Evolutionary conservation across 73 alveolate species (phyloP), one percentile per base, ranked within the genome.

Genomic region (Diophrys appendiculata): DNA sequence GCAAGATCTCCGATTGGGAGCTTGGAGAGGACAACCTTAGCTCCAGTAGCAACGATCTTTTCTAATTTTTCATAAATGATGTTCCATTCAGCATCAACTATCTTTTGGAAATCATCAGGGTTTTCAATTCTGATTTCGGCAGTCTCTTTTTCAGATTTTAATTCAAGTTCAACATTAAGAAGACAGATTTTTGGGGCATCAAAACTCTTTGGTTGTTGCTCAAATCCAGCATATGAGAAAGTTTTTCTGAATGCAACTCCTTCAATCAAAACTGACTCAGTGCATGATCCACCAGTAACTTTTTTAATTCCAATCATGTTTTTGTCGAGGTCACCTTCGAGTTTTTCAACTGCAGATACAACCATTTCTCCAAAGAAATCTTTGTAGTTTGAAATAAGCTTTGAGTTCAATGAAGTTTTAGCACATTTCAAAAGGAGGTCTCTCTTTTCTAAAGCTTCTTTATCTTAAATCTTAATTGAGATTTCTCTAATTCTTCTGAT

Each of bases 191-290:
- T 96, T 22, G 99, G 99, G 84, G 94, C 74, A 52, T 82, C 91
- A 84, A 97, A 97, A 68, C 87, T 92, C 87, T 97, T 97, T 65
- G 99, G 98, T 83, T 97, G 97, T 86, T 97, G 93, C 80, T 97
- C 99, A 81, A 97, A 97, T 26, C 99, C 99, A 68, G 98, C 98
- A 86, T 94, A 94, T 33, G 96, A 90, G 91, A 97, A 97, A 52
- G 99, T 96, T 82, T 97, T 97, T 90, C 96, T 97, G 95, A 97
- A 97, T 54, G 99, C 99, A 33, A 97, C 99, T 23, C 99, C 99
- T 43, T 93, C 96, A 69, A 95, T 94, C 25, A 95, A 69, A 65
- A 91, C 83, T 2, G 97, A 90, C 73, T 95, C 97, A 30, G 97
- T 88, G 76, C 91, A 90, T 2, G 95, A 80, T 28, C 99, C 99